Conservation (phyloP, 768 basidiomycete species). For the Naganishia onofrii region DNA sequence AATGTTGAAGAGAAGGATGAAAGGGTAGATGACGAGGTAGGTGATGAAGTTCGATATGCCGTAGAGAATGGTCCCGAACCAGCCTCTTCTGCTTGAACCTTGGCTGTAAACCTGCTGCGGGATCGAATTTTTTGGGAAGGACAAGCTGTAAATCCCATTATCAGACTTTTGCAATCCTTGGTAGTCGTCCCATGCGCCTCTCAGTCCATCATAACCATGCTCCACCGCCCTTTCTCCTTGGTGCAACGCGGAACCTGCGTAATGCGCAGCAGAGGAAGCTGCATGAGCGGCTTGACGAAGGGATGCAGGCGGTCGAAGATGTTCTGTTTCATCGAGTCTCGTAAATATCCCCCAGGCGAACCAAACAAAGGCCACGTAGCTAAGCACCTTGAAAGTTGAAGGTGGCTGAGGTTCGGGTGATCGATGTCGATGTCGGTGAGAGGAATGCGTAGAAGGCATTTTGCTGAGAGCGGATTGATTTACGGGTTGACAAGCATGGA, state of each 20-base stretch:
- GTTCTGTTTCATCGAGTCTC: constrained; percentile 11
- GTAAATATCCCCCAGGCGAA: constrained; percentile 20
- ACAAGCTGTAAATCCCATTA: constrained; percentile 9
- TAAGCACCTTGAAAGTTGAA: constrained; percentile 13
- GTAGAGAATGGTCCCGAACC: constrained; percentile 5
- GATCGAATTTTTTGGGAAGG: constrained; percentile 7
- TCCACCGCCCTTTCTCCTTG: constrained; percentile 10
- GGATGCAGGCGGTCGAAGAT: constrained; percentile 7
- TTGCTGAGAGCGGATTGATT: background rate
- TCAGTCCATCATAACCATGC: constrained; percentile 9
- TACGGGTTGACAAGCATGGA: too few species aligned
- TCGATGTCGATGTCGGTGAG: constrained; percentile 12
- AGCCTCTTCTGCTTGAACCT: background rate
- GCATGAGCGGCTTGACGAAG: constrained; percentile 3
- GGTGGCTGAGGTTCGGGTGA: constrained; percentile 1
- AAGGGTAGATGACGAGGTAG: constrained; percentile 20
- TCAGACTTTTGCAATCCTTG: constrained; percentile 11
- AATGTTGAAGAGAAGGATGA: constrained; percentile 9
- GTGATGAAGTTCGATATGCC: background rate
- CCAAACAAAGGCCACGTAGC: constrained; percentile 14
- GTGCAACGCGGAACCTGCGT: background rate
- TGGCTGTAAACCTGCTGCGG: background rate
- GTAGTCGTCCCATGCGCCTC: constrained; percentile 16
- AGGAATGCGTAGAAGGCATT: background rate
- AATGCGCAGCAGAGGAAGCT: constrained; percentile 1